These are phyloP conservation scores for Avicennia marina DNA, from an alignment of 257 asterid genomes.

Conservation along the genomic window DNA sequence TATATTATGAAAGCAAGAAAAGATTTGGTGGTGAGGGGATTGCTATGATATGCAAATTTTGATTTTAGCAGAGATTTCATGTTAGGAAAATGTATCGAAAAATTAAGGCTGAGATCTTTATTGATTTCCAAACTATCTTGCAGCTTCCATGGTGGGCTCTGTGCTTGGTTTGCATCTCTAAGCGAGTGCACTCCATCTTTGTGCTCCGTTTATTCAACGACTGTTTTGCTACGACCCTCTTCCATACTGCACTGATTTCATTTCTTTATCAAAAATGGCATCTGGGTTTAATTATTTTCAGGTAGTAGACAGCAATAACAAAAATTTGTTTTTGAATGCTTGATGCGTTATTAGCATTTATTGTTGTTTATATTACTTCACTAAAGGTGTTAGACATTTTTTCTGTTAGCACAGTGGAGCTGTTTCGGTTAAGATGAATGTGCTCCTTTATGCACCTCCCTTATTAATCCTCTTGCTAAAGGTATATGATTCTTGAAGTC, in stretches of 20 bases:
- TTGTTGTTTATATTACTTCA: slow-evolving; percentile 23
- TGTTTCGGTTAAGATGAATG: slow-evolving; percentile 94
- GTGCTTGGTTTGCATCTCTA: slow-evolving; percentile 73
- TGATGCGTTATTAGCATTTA: slow-evolving; percentile 8
- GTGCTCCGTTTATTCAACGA: slow-evolving; percentile 96
- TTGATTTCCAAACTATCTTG: slow-evolving; percentile 21
- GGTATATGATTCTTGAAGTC: slow-evolving; percentile 37
- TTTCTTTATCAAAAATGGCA: slow-evolving; percentile 89
- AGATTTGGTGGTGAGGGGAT: not conserved
- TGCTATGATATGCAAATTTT: not conserved
- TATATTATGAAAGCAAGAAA: not conserved
- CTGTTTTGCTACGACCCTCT: slow-evolving; percentile 89
- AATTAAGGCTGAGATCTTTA: no score
- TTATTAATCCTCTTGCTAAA: slow-evolving; percentile 71
- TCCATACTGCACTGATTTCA: slow-evolving; percentile 69
- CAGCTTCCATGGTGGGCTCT: slow-evolving; percentile 99
- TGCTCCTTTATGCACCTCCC: slow-evolving; percentile 85
- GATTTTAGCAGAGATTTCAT: not conserved
- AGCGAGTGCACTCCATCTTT: slow-evolving; percentile 86
- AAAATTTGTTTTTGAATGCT: not conserved
- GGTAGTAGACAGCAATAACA: slow-evolving; percentile 38
- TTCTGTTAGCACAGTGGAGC: slow-evolving; percentile 80
- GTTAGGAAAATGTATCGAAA: not conserved
- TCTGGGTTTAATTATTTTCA: slow-evolving; percentile 83
- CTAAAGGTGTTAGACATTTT: slow-evolving; percentile 44